Conservation (phyloP, 2,329 filamentous ascomycete genomes). For the Neofusicoccum cordaticola region DNA sequence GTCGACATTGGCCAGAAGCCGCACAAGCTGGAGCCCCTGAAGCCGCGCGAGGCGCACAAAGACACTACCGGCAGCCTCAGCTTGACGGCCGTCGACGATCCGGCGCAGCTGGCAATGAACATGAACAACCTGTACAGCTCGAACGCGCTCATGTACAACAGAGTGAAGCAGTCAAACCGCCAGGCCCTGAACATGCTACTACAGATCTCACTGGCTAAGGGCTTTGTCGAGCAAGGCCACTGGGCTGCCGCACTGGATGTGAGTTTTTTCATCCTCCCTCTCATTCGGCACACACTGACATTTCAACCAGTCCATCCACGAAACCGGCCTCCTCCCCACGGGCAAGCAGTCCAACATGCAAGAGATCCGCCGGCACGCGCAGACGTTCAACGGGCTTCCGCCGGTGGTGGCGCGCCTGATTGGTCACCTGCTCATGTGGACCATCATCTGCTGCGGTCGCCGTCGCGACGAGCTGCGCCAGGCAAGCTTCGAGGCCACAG, state of each 20-base stretch:
- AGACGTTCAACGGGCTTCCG: slow-evolving; percentile 74
- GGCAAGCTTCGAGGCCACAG: slow-evolving; percentile 69
- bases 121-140: slow-evolving; percentile 62
- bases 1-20: slow-evolving; percentile 81
- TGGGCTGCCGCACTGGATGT: slow-evolving; percentile 65
- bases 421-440: slow-evolving; percentile 90
- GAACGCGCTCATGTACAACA: slow-evolving; percentile 59
- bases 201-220: slow-evolving; percentile 60
- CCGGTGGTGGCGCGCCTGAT: slow-evolving; percentile 84
- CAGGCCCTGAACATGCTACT: slow-evolving; percentile 60
- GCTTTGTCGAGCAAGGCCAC: slow-evolving; percentile 54
- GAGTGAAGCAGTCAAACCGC: slow-evolving; percentile 57
- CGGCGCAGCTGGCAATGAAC: slow-evolving; percentile 59
- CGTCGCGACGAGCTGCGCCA: slow-evolving; percentile 68
- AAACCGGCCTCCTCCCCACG: slow-evolving; percentile 76
- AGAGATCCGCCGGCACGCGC: slow-evolving; percentile 74
- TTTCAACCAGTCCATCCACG: slow-evolving; percentile 55
- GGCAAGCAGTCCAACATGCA: slow-evolving; percentile 71
- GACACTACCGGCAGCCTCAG: slow-evolving; percentile 55
- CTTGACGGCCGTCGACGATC: slow-evolving; percentile 66
- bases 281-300: not conserved
- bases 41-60: slow-evolving; percentile 57
- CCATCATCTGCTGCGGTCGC: slow-evolving; percentile 77
- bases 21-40: slow-evolving; percentile 74
- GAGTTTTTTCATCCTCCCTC: slow-evolving; percentile 36